Base-by-base conservation (phyloP, 306 rosid genomes). In the Bauhinia variegata region DNA sequence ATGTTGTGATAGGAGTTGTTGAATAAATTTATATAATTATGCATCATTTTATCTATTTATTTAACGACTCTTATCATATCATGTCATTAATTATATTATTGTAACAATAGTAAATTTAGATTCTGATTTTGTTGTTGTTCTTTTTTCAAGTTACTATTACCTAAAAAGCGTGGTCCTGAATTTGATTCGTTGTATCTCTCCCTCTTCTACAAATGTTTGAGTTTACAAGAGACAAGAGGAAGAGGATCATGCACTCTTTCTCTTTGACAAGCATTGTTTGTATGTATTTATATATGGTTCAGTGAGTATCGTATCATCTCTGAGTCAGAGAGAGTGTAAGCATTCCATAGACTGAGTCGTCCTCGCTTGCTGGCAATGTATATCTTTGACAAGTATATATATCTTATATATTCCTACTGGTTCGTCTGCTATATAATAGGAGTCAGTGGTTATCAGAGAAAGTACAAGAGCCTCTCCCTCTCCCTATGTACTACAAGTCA, bases 221-320 rank as follows among this genome's bases (percentile, higher is more conserved):
- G n/a, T n/a, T n/a, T n/a, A n/a, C n/a, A n/a, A n/a, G n/a, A n/a
- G n/a, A n/a, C n/a, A n/a, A n/a, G n/a, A n/a, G n/a, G n/a, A n/a
- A n/a, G n/a, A n/a, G 63, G 63, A 68, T 10, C 28, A 43, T 36
- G 28, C 42, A 58, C 41, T 5, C 5, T 36, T 50, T 67, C 33
- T 39, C 68, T 67, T 67, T 67, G 74, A 58, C 58, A 74, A 65
- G 23, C 68, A 73, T 74, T 49, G 68, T 57, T 58, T 67, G 50
- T 47, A 59, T 49, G 68, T 57, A 49, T 67, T 42, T 47, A 59
- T 59, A 23, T 23, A 23, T 23, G 28, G 2, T 23, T 23, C 28
- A 23, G 28, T 23, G 28, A 23, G 28, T 23, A 23, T 23, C 28
- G 28, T 23, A 23, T 23, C 28, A 23, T 23, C 28, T 23, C 28